A percentile compares a stretch with the other conserved stretches of the same genome.
Conservation (phyloP, 1,139 yeast species). For the Kluyveromyces sp. region DNA sequence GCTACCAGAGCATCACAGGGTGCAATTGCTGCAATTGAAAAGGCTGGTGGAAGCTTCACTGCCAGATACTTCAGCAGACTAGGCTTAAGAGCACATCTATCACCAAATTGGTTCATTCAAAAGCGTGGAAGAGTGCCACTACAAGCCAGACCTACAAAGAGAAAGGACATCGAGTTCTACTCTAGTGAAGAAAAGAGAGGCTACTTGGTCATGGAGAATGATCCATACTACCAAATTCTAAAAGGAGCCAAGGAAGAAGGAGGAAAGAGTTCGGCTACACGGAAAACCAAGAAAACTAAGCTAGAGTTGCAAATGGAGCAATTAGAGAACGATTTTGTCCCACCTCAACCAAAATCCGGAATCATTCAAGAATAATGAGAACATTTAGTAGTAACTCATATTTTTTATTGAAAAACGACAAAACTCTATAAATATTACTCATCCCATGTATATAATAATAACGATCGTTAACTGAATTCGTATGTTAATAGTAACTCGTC, state of each 20-base stretch:
- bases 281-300: slow-evolving; percentile 18
- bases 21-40: slow-evolving; percentile 70
- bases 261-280: slow-evolving; percentile 13
- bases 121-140: slow-evolving; percentile 76
- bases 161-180: slow-evolving; percentile 75
- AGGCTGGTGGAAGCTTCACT: slow-evolving; percentile 61
- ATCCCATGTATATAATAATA: too few species aligned
- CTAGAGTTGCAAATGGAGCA: slow-evolving; percentile 23
- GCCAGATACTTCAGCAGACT: slow-evolving; percentile 63
- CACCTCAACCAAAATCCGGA: slow-evolving; percentile 1
- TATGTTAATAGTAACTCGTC: too few species aligned
- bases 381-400: not conserved
- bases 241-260: slow-evolving; percentile 21
- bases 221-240: slow-evolving; percentile 27
- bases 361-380: slow-evolving; percentile 10
- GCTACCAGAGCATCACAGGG: slow-evolving; percentile 72
- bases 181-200: slow-evolving; percentile 69
- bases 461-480: too few species aligned
- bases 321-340: slow-evolving; percentile 7
- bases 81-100: slow-evolving; percentile 65
- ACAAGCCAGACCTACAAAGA: slow-evolving; percentile 77
- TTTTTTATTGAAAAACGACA: too few species aligned
- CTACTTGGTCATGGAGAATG: slow-evolving; percentile 43
- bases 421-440: too few species aligned
- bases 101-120: slow-evolving; percentile 62